A percentile compares a stretch with the other conserved stretches of the same genome.
Conservation (phyloP, 2,329 filamentous ascomycete species). For the Talaromyces sp. region DNA sequence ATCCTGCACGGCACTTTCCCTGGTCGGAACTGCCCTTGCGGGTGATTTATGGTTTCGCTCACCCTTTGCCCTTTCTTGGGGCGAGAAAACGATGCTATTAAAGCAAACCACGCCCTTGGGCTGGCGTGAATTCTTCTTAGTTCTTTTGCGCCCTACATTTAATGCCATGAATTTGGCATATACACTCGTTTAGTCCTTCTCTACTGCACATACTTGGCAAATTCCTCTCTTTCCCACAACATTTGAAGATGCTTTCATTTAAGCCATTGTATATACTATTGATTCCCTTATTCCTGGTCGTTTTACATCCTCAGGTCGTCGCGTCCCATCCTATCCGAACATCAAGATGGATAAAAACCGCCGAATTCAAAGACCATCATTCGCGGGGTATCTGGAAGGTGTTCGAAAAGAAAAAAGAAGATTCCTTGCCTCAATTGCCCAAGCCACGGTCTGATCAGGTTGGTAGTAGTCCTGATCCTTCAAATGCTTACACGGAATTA, state of each 20-base stretch:
- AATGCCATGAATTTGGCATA: neutral
- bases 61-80: slow-evolving; percentile 6
- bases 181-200: neutral
- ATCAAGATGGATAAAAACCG: slow-evolving; percentile 12
- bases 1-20: slow-evolving; percentile 17
- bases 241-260: slow-evolving; percentile 6
- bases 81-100: slow-evolving; percentile 4
- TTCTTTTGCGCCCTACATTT: neutral
- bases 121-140: neutral
- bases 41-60: slow-evolving; percentile 1
- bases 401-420: slow-evolving; percentile 5
- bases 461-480: neutral
- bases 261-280: slow-evolving; percentile 3
- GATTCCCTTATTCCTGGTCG: slow-evolving; percentile 11
- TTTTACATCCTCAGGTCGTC: slow-evolving; percentile 7
- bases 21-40: slow-evolving; percentile 20
- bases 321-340: slow-evolving; percentile 17
- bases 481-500: neutral
- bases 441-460: slow-evolving; percentile 9
- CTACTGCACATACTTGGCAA: neutral
- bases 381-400: slow-evolving; percentile 5
- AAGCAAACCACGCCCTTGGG: neutral
- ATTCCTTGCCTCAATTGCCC: neutral
- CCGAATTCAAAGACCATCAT: slow-evolving; percentile 3
- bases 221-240: neutral